These are phyloP conservation scores for Phytophthora hybrid DNA, from an alignment of 352 stramenopile genomes.

Conservation along the genomic window DNA sequence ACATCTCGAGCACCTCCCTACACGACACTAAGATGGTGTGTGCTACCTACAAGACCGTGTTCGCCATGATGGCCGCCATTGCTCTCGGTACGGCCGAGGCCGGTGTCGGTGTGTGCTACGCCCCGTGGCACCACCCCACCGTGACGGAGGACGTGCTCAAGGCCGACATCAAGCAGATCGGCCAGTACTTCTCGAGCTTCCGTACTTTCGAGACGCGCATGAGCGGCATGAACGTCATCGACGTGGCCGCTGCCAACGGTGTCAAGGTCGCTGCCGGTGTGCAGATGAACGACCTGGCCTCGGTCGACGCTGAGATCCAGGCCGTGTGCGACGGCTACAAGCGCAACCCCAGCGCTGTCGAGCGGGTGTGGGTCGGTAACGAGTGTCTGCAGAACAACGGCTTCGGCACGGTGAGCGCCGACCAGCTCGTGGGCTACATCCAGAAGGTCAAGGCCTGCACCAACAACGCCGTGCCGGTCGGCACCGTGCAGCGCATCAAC, in stretches of 20 bases:
- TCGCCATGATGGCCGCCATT: conserved; percentile 42
- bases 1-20: conserved; percentile 8
- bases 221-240: conserved; percentile 56
- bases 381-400: conserved; percentile 69
- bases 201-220: conserved; percentile 79
- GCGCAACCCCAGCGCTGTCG: conserved; percentile 44
- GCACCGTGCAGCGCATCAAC: conserved; percentile 77
- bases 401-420: conserved; percentile 50
- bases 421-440: conserved; percentile 60
- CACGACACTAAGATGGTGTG: conserved; percentile 43
- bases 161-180: conserved; percentile 45
- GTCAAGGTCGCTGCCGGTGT: conserved; percentile 72
- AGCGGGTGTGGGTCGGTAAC: conserved; percentile 79
- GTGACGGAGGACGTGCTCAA: conserved; percentile 46
- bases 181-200: conserved; percentile 63
- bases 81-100: conserved; percentile 23
- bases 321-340: conserved; percentile 63
- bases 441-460: conserved; percentile 65
- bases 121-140: conserved; percentile 58
- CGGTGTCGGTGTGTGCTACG: conserved; percentile 60
- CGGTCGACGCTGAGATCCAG: conserved; percentile 61
- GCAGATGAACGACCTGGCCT: conserved; percentile 56
- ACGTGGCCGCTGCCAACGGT: conserved; percentile 45
- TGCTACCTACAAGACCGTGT: conserved; percentile 47
- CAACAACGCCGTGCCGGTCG: conserved; percentile 49